Evolutionary conservation across 768 basidiomycete species (phyloP), one percentile per base, ranked within the genome.

Genomic region (Boletus rubescentipes): DNA sequence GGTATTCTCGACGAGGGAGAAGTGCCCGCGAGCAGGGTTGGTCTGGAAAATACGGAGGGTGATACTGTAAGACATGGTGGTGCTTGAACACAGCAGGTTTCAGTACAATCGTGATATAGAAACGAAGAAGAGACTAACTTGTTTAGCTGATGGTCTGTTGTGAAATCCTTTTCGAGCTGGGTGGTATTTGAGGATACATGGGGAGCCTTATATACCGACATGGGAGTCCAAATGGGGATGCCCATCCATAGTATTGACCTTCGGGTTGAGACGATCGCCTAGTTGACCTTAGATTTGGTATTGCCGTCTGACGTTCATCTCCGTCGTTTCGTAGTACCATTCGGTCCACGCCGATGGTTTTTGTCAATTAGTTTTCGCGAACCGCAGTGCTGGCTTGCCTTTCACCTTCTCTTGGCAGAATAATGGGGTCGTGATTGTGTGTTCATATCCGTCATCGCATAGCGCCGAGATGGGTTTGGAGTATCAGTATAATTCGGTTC

Each of bases 21-120:
- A 55, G 42, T 5, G 12, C 14, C 58, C 53, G 12, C 54, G 51
- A 9, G 1, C 15, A 7, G 51, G 54, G 48, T 56, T 47, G 5
- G 9, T 31, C 23, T 60, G 58, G 37, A 31, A 60, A 36, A 57
- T 0, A 11, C 18, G 23, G 16, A 47, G 36, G 5, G 31, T 0
- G 5, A 61, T 47, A 9, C 1, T 39, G 45, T 61, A 60, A 21
- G 59, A 48, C 59, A 61, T 61, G 44, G 1, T 30, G 23, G 51
- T 26, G 9, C 8, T 32, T 31, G 18, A 9, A 16, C 16, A 23
- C 8, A 0, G 7, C 14, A 7, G 0, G 38, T 9, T 5, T 52
- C 50, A 58, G 55, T 32, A 34, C 2, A 8, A 9, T 23, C n/a
- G n/a, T 4, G 7, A 10, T 11, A 20, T 15, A 42, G 8, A 23